Evolutionary conservation across 495 filamentous ascomycete species (phyloP).

Genomic region (Cercophora sp.): DNA sequence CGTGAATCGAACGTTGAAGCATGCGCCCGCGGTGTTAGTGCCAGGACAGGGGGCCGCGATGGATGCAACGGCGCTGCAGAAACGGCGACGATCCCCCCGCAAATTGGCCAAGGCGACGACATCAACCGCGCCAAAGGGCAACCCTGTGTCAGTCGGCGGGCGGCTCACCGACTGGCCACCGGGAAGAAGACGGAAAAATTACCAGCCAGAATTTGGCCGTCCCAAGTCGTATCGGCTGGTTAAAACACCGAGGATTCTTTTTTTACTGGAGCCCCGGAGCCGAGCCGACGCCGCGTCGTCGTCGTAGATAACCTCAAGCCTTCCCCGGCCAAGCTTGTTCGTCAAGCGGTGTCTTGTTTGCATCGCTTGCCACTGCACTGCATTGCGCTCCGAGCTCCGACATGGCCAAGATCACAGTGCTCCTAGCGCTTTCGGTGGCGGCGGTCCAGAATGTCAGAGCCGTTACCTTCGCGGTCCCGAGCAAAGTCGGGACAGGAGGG

Average conservation of each 20-base stretch:
- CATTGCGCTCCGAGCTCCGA: neutral
- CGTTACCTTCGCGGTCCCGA: conserved; percentile 33
- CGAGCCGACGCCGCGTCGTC: too few relatives aligned
- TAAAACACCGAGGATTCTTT: too few relatives aligned
- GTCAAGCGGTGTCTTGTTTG: too few relatives aligned
- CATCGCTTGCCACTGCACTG: neutral
- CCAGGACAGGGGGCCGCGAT: neutral
- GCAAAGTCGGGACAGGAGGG: conserved; percentile 24
- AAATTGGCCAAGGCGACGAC: conserved; percentile 10
- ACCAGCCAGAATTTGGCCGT: conserved; percentile 2
- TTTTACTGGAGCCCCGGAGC: too few relatives aligned
- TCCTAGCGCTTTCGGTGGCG: conserved; percentile 13
- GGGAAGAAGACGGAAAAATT: conserved; percentile 9
- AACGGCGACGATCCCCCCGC: neutral
- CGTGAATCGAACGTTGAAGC: too few relatives aligned
- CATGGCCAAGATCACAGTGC: neutral
- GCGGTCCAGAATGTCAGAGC: conserved; percentile 15
- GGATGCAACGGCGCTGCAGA: neutral
- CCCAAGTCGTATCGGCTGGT: conserved; percentile 17
- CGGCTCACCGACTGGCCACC: too few relatives aligned
- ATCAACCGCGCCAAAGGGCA: neutral
- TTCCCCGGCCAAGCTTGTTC: too few relatives aligned
- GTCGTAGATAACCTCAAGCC: too few relatives aligned
- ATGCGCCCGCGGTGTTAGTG: too few relatives aligned
- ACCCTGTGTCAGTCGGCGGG: neutral